Percentiles rank a stretch among this genome's conserved stretches.
Evolutionary conservation across 2,329 filamentous ascomycete species (phyloP).

Genomic region (Sarocladium kiliense): DNA sequence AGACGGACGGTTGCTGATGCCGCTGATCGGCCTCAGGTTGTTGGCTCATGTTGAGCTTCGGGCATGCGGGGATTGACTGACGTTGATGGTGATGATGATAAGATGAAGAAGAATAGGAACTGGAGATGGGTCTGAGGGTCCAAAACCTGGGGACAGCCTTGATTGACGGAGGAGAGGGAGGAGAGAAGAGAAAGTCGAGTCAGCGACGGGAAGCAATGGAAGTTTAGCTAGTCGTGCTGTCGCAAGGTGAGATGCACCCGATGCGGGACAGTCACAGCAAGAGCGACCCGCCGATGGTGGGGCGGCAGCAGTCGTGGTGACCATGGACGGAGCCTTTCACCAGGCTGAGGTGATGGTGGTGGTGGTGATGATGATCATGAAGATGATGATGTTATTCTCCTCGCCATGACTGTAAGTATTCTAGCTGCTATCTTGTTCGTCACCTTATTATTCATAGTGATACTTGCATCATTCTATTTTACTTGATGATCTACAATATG

Average conservation of each 20-base stretch:
- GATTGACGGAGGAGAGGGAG: not conserved
- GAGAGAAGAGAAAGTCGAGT: slow-evolving; percentile 5
- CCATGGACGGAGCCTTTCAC: not conserved
- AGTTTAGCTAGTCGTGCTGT: not conserved
- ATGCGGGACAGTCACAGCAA: not conserved
- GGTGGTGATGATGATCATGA: not conserved
- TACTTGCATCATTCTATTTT: too few species aligned
- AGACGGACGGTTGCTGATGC: slow-evolving; percentile 7
- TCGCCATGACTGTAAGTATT: too few species aligned
- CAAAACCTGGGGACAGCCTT: not conserved
- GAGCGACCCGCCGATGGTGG: not conserved
- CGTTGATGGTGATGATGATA: not conserved
- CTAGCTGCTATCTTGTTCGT: too few species aligned
- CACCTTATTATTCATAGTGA: too few species aligned
- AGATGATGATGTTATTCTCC: too few species aligned
- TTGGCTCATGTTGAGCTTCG: not conserved
- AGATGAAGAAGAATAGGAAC: not conserved
- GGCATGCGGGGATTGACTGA: not conserved
- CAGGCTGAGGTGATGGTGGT: not conserved
- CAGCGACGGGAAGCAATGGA: not conserved
- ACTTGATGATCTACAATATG: too few species aligned
- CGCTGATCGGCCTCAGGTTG: slow-evolving; percentile 4
- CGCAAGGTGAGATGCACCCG: not conserved
- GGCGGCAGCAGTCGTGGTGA: not conserved
- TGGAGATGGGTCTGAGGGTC: not conserved